Evolutionary conservation across 2,329 filamentous ascomycete species (phyloP).

Genomic region (Xylariaceae sp.): DNA sequence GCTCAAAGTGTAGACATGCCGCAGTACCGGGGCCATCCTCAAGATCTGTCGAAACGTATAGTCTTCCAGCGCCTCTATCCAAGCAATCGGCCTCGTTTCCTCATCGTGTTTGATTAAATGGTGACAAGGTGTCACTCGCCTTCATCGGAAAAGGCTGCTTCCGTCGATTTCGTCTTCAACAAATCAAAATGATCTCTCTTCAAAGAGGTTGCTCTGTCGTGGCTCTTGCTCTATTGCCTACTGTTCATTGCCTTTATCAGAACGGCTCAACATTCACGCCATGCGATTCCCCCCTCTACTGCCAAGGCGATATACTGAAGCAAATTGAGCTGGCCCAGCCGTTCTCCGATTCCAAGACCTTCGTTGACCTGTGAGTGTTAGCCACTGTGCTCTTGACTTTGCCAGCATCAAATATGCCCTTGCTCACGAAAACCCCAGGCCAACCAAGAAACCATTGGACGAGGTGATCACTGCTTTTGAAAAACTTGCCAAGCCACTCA

Average conservation of each 20-base stretch:
- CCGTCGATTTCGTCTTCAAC: too few relatives aligned
- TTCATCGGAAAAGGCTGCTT: too few relatives aligned
- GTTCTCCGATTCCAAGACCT: conserved; percentile 66
- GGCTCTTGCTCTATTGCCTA: conserved; percentile 12
- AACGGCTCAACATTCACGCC: conserved; percentile 59
- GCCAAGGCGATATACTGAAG: conserved; percentile 59
- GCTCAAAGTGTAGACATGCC: too few relatives aligned
- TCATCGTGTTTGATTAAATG: too few relatives aligned
- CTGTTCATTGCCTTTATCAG: conserved; percentile 45
- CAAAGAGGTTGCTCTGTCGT: conserved; percentile 1
- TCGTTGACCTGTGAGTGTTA: conserved; percentile 59
- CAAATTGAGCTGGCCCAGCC: conserved; percentile 60
- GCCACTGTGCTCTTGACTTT: neutral
- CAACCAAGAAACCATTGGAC: conserved; percentile 53
- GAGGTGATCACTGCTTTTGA: conserved; percentile 60
- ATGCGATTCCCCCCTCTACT: conserved; percentile 65
- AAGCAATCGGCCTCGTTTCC: too few relatives aligned
- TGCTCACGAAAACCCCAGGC: conserved; percentile 34
- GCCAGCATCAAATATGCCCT: neutral
- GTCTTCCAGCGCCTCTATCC: too few relatives aligned
- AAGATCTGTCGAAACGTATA: too few relatives aligned
- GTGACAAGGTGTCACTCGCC: too few relatives aligned
- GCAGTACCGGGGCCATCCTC: too few relatives aligned
- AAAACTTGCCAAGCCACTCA: conserved; percentile 54
- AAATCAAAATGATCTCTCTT: too few relatives aligned